Base-by-base conservation (phyloP, 23 red algal species). In the Gracilaria domingensis region DNA sequence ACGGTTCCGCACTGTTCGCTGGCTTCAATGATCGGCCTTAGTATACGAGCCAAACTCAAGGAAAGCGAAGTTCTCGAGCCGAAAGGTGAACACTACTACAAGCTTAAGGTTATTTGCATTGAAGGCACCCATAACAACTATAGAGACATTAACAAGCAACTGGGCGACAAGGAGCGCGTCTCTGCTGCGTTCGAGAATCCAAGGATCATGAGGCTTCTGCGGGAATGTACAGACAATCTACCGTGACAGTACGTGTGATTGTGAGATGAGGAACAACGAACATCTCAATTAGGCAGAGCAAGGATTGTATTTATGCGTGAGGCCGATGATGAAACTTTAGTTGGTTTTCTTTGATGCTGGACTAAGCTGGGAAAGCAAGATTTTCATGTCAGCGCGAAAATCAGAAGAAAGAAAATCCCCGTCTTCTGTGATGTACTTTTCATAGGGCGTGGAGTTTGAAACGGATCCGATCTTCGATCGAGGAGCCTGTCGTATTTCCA, bases 1-100 rank as follows among this genome's bases (percentile, higher is more conserved):
- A 98, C 97, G 18, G 97, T 98, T 14, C 97, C 97, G 18, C 97
- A 98, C 40, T 98, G 97, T 58, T 93, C 87, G 24, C 80, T 98
- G 33, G 97, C 93, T 40, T 93, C 94, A 14, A 85, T 98, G n/a
- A 98, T 98, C 75, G 97, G 97, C 32, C 82, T 98, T 30, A 93
- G 77, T 64, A 96, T 98, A 44, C 86, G 71, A 1, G 65, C 79
- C 20, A 95, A 95, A 80, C 36, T 95, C 23, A 53, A 69, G 36
- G 75, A 84, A 40, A 82, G 54, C 73, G 39, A 28, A 26, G 36
- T 93, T 61, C 80, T 93, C 18, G n/a, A 85, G 11, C 81, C 90
- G 1, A 64, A n/a, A 18, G 90, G 81, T 55, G 89, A 82, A 25
- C 37, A 85, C 8, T 80, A 78, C 71, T 79, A 92, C 51, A 98